Percentiles rank a stretch among this genome's conserved stretches.
These are phyloP conservation scores for Fusarium pininemorale DNA, from an alignment of 2,329 filamentous ascomycete genomes.

Conservation along the genomic window DNA sequence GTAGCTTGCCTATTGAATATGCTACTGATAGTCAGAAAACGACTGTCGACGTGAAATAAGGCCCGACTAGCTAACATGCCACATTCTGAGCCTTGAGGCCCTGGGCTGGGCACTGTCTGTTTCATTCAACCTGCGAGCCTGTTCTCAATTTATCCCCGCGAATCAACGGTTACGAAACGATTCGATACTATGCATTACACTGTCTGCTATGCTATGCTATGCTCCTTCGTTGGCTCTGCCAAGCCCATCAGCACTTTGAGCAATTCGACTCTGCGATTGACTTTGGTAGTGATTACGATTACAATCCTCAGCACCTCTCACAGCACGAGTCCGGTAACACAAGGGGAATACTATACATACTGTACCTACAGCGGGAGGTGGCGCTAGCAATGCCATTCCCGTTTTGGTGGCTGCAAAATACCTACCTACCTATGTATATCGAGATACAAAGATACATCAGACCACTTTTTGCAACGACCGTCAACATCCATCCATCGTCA, in stretches of 20 bases:
- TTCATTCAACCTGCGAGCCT: conserved; percentile 2
- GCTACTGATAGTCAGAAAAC: neutral
- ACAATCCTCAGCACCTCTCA: neutral
- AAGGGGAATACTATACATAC: neutral
- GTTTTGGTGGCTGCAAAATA: conserved; percentile 13
- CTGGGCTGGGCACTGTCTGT: neutral
- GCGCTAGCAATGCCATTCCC: conserved; percentile 9
- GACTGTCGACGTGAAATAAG: conserved; percentile 31
- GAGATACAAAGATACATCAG: conserved; percentile 23
- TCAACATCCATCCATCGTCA: conserved; percentile 8
- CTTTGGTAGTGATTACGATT: neutral
- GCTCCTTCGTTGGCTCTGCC: neutral
- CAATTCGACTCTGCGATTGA: conserved; percentile 8
- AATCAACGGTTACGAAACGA: conserved; percentile 21
- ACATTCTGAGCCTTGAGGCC: neutral
- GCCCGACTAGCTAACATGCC: conserved; percentile 38
- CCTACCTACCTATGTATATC: neutral
- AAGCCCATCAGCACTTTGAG: neutral
- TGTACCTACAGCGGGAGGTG: conserved; percentile 10
- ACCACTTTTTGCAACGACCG: conserved; percentile 15
- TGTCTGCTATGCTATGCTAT: neutral
- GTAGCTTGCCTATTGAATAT: conserved; percentile 22
- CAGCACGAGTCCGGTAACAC: neutral
- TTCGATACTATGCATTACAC: neutral
- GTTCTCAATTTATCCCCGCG: conserved; percentile 11